Conservation (phyloP, 2,329 filamentous ascomycete genomes). For the Fusarium sp. region DNA sequence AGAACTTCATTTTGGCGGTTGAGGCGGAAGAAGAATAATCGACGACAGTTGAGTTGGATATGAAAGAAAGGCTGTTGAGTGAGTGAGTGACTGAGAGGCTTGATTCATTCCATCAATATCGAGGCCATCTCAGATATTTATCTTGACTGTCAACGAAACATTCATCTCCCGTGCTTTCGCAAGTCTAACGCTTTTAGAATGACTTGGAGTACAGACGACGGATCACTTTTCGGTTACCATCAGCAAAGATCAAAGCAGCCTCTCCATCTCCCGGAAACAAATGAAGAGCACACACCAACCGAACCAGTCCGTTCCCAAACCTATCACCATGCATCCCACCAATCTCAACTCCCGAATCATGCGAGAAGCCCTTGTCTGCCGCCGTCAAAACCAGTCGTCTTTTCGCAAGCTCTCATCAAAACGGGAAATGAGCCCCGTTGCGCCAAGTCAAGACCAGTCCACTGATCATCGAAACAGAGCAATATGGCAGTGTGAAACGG, state of each 20-base stretch:
- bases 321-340: background rate
- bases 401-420: constrained; percentile 11
- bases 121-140: constrained; percentile 10
- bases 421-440: constrained; percentile 10
- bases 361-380: background rate
- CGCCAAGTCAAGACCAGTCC: background rate
- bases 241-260: background rate
- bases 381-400: background rate
- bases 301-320: background rate
- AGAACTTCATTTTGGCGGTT: constrained; percentile 31
- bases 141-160: background rate
- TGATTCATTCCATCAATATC: background rate
- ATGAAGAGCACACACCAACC: background rate
- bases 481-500: constrained; percentile 5
- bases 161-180: background rate
- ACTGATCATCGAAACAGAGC: constrained; percentile 23
- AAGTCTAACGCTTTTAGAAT: constrained; percentile 11
- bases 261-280: background rate
- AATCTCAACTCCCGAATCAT: background rate
- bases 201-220: background rate
- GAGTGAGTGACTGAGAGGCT: constrained; percentile 10
- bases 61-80: constrained; percentile 8
- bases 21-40: background rate
- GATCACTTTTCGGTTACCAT: background rate
- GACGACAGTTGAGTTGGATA: background rate